Conservation (phyloP, 192 early-diverging fungal species). For the Umbelopsis vinacea region DNA sequence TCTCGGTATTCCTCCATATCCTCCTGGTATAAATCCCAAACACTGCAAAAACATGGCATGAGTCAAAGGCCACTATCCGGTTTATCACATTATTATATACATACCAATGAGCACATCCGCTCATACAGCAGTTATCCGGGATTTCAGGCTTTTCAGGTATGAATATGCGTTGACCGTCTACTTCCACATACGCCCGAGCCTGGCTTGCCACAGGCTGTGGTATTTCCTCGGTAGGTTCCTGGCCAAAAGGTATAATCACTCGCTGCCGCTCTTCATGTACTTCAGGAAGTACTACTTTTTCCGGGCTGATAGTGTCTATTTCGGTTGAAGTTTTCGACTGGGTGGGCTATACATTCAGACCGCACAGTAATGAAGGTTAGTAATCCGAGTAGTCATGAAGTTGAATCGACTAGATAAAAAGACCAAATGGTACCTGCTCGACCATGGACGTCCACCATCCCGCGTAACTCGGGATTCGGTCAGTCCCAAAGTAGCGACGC, state of each 20-base stretch:
- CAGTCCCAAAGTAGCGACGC: background rate
- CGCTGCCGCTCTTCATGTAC: background rate
- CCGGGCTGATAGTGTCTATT: background rate
- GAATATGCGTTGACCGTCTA: background rate
- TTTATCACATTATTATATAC: background rate
- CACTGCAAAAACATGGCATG: constrained; percentile 18
- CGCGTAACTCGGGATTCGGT: constrained; percentile 26
- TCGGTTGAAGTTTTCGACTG: background rate
- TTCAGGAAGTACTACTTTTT: background rate
- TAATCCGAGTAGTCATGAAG: no score
- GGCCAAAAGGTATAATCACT: constrained; percentile 10
- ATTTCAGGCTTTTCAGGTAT: constrained; percentile 9
- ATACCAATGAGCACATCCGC: constrained; percentile 38
- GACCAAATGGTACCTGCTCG: background rate
- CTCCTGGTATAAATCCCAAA: constrained; percentile 37
- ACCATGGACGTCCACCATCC: constrained; percentile 32
- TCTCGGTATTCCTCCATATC: constrained; percentile 29
- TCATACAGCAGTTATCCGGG: constrained; percentile 32
- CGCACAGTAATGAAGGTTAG: no score
- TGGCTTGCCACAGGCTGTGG: background rate
- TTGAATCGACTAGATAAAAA: no score
- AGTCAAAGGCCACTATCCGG: background rate
- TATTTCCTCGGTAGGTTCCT: constrained; percentile 12
- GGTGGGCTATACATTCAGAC: background rate
- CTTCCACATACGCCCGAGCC: background rate